phyloP scores from a whole-genome alignment of 768 basidiomycete species.

The Suillus sp. region DNA sequence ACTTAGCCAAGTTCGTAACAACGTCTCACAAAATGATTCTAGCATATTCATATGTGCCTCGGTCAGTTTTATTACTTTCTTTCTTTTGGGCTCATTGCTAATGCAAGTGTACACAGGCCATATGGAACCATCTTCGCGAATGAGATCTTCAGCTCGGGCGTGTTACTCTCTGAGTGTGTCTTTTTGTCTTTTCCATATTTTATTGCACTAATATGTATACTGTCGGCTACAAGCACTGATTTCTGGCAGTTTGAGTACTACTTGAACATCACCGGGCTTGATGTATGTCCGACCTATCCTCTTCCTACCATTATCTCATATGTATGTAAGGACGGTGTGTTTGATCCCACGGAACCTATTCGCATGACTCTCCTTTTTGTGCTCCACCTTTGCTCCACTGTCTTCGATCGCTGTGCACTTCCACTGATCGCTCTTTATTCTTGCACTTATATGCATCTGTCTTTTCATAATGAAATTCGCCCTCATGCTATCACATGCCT shows the following conservation, averaged over 20 bases:
- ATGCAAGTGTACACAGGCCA: conserved; percentile 48
- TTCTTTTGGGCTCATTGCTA: neutral
- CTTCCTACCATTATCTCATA: neutral
- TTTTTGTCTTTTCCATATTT: neutral
- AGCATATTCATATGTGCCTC: conserved; percentile 83
- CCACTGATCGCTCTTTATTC: too few species aligned
- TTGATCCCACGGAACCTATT: too few species aligned
- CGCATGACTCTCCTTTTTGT: too few species aligned
- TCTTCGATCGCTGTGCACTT: too few species aligned
- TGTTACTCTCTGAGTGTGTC: conserved; percentile 86
- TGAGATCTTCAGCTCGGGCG: conserved; percentile 90
- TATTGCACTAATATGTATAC: conserved; percentile 3
- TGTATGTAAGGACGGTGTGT: too few species aligned
- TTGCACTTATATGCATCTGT: too few species aligned
- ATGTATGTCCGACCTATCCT: conserved; percentile 51
- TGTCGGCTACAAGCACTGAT: conserved; percentile 65
- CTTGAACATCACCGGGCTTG: conserved; percentile 86
- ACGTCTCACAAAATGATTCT: conserved; percentile 94
- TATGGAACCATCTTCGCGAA: conserved; percentile 89
- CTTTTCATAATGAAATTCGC: too few species aligned
- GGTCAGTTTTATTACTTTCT: conserved; percentile 40
- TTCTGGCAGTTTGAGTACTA: conserved; percentile 94
- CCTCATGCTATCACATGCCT: too few species aligned
- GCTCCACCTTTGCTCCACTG: too few species aligned
- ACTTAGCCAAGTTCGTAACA: too few species aligned